Base-by-base conservation (phyloP, 768 basidiomycete species). In the Mycena sanguinolenta region DNA sequence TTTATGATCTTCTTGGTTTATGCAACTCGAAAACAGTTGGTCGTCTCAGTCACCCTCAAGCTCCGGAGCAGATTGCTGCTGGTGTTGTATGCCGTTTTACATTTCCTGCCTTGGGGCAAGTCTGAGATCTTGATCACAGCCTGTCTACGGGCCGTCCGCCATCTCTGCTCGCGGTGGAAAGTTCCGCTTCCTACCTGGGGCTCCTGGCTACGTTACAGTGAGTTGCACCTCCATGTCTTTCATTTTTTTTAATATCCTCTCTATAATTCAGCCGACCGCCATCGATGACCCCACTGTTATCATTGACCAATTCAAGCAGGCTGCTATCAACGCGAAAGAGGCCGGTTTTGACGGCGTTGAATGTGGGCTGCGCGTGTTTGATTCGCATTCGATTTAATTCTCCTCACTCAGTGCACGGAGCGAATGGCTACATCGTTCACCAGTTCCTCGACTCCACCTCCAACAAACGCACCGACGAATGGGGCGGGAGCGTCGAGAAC, bases 401-500 rank as follows among this genome's bases (percentile, higher is more conserved):
- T 44, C 13, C 4, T 16, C 4, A 32, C 8, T 14, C 27, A 77
- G 75, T 82, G 19, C 76, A 78, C 58, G 71, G 63, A 5, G 74
- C 74, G 12, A 78, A 73, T 65, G 79, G 80, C 6, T 81, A 83
- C 72, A 72, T 82, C 25, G 65, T 82, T 67, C 72, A 79, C 38
- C 81, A 83, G 63, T 83, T 83, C 75, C 70, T 82, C 38, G 78
- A 80, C 70, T 61, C 65, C 63, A 74, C 63, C 17, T 64, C 76
- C 44, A 84, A 84, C 78, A 71, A 79, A 39, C 80, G 82, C 53
- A 83, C 79, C 19, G 84, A 71, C 65, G 14, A 66, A 57, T 86
- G 82, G 80, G 85, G 85, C n/a, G 85, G 85, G 1, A 78, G 78
- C n/a, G 62, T 82, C 38, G 82, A 84, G 71, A 84, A 84, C 77